Evolutionary conservation across 805 yeast genomes (phyloP).

Genomic region (Yueomyces sinensis): DNA sequence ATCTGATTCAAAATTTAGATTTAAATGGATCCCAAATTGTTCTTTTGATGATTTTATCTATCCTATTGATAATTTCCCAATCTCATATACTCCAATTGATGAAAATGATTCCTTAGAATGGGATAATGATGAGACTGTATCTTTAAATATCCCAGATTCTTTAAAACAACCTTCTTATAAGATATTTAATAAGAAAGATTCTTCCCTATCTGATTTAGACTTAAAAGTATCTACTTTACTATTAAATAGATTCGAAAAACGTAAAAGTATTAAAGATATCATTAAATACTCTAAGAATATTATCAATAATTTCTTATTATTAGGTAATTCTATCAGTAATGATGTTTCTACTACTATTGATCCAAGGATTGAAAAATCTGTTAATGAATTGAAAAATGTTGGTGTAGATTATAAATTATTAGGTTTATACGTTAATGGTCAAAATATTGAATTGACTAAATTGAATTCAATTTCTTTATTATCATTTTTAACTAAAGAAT

Average conservation of each 20-base stretch:
- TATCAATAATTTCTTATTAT: constrained; percentile 28
- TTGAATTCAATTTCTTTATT: constrained; percentile 13
- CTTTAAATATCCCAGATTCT: constrained; percentile 5
- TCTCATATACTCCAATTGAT: background rate
- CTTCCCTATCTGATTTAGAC: constrained; percentile 29
- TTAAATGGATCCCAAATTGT: constrained; percentile 61
- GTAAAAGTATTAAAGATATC: constrained; percentile 24
- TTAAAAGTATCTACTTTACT: constrained; percentile 57
- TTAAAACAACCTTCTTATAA: constrained; percentile 29
- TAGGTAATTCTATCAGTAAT: constrained; percentile 3
- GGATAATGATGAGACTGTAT: constrained; percentile 9
- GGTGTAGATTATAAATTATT: constrained; percentile 22
- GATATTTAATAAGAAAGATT: constrained; percentile 6
- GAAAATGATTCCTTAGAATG: background rate
- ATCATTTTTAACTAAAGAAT: constrained; percentile 12
- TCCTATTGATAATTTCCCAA: constrained; percentile 1
- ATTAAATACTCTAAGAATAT: constrained; percentile 24
- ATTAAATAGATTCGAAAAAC: constrained; percentile 24
- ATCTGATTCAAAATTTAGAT: constrained; percentile 48
- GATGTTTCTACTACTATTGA: constrained; percentile 1
- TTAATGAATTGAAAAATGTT: constrained; percentile 4
- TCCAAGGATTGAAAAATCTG: constrained; percentile 6
- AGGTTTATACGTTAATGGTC: constrained; percentile 23
- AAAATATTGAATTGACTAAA: constrained; percentile 14
- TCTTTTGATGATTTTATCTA: constrained; percentile 1